Evolutionary conservation across 129 eudicot species (phyloP).

Genomic region (Scalesia atractyloides): DNA sequence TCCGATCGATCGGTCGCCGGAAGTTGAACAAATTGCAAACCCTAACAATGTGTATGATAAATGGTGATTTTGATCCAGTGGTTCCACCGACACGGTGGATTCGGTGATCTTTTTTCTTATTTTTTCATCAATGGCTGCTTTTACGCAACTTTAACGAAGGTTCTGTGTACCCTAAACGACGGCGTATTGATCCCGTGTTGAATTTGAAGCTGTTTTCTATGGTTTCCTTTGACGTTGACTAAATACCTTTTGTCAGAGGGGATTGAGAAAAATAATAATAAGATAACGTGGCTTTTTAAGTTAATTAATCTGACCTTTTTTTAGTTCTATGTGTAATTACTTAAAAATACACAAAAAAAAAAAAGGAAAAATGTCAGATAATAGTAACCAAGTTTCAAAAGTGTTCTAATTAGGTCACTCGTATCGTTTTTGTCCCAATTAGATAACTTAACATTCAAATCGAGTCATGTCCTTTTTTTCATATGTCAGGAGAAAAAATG

Average conservation of each 20-base stretch:
- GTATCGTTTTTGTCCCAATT: too few species aligned
- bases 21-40: slow-evolving; percentile 14
- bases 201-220: neutral
- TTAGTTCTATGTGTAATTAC: too few species aligned
- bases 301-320: too few species aligned
- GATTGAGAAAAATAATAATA: neutral
- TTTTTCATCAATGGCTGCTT: slow-evolving; percentile 29
- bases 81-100: slow-evolving; percentile 44
- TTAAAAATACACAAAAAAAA: too few species aligned
- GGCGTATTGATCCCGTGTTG: slow-evolving; percentile 24
- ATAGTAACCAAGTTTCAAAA: too few species aligned
- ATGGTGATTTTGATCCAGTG: neutral
- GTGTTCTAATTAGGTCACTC: too few species aligned
- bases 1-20: slow-evolving; percentile 18
- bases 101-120: slow-evolving; percentile 25
- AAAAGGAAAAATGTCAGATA: too few species aligned
- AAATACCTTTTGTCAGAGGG: neutral
- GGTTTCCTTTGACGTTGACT: slow-evolving; percentile 17
- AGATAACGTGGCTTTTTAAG: neutral
- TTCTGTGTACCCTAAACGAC: slow-evolving; percentile 15
- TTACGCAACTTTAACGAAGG: slow-evolving; percentile 34
- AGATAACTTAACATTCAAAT: too few species aligned
- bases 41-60: slow-evolving; percentile 14
- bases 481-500: too few species aligned
- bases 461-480: too few species aligned